Percentiles rank a stretch among this genome's conserved stretches.
phyloP scores from a whole-genome alignment of 306 rosid species.

The Castanospermum australe region DNA sequence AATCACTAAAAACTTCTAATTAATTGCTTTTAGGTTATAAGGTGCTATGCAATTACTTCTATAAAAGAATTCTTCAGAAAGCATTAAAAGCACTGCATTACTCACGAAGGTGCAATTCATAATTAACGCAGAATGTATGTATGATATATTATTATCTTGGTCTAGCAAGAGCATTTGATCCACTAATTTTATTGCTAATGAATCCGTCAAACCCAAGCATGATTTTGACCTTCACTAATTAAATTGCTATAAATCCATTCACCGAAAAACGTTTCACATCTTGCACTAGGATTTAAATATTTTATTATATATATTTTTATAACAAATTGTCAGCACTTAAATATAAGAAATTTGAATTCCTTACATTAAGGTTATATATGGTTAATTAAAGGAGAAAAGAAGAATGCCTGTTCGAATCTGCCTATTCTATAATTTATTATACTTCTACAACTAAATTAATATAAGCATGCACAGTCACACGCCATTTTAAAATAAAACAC shows the following conservation, averaged over 20 bases:
- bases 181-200: slow-evolving; percentile 6
- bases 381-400: neutral
- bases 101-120: neutral
- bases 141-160: neutral
- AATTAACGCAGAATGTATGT: slow-evolving; percentile 13
- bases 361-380: neutral
- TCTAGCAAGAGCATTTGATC: neutral
- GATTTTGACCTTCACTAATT: slow-evolving; percentile 16
- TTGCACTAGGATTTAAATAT: no score
- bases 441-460: neutral
- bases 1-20: neutral
- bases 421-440: neutral
- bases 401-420: neutral
- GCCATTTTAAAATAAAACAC: neutral
- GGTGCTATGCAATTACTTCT: neutral
- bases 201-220: neutral
- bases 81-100: slow-evolving; percentile 12
- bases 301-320: no score
- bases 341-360: no score
- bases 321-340: no score
- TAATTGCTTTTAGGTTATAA: neutral
- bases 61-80: slow-evolving; percentile 4
- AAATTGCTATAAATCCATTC: neutral
- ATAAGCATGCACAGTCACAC: neutral
- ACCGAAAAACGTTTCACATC: neutral